Conservation (phyloP, 108 stramenopile genomes). For the Aurantiochytrium sp. region DNA sequence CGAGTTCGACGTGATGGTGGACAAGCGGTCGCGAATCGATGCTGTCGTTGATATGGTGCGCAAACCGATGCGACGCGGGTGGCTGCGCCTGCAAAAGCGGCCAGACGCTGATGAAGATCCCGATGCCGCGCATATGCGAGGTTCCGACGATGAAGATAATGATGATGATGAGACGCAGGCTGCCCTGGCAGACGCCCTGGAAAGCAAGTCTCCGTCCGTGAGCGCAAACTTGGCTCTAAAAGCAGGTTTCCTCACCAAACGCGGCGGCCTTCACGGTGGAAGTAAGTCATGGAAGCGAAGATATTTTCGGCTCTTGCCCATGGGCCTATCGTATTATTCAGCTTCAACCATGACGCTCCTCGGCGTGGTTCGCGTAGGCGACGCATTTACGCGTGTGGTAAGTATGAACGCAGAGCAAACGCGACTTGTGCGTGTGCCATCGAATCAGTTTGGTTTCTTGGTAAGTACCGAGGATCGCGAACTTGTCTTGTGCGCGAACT, state of each 20-base stretch:
- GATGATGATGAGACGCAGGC: neutral
- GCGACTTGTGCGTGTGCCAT: neutral
- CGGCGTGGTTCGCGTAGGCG: neutral
- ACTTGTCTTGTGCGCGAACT: neutral
- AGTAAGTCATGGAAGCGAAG: constrained; percentile 25
- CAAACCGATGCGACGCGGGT: neutral
- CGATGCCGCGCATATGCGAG: neutral
- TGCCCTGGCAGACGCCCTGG: neutral
- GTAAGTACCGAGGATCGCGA: neutral
- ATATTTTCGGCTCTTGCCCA: constrained; percentile 11
- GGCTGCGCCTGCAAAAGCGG: neutral
- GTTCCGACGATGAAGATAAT: neutral
- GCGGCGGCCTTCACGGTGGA: constrained; percentile 9
- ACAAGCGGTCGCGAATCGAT: neutral
- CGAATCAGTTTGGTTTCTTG: neutral
- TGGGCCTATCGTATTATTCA: neutral
- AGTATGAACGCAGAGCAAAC: neutral
- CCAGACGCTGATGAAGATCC: neutral
- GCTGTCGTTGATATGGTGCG: neutral
- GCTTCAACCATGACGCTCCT: neutral
- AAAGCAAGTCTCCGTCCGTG: neutral
- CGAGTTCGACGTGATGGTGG: neutral
- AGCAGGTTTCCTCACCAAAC: neutral
- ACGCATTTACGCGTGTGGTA: neutral
- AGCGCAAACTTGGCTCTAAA: neutral